Conservation (phyloP, 148 eudicot genomes). For the Gaultheria prostrata region DNA sequence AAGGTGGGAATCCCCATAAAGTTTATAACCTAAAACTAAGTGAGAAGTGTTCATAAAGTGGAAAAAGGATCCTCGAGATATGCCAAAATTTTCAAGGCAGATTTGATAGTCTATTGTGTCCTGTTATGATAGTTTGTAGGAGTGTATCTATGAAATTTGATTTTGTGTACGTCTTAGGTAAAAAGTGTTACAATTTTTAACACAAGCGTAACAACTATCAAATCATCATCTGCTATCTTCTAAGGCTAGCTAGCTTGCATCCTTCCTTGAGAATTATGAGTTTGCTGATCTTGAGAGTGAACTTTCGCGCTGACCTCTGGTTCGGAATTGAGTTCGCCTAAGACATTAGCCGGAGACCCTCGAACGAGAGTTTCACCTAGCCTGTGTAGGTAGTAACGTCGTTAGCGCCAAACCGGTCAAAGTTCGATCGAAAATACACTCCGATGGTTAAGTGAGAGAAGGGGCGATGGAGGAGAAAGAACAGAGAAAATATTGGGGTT, state of each 20-base stretch:
- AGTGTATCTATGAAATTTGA: neutral
- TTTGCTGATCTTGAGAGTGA: no score
- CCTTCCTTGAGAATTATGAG: no score
- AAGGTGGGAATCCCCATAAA: slow-evolving; percentile 10
- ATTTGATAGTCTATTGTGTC: neutral
- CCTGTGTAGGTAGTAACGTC: no score
- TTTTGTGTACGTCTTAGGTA: neutral
- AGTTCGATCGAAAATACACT: no score
- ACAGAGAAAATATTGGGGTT: no score
- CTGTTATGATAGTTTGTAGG: neutral
- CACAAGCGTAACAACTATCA: neutral
- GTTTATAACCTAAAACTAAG: neutral
- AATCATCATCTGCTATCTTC: neutral
- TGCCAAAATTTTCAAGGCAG: neutral
- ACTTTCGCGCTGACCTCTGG: no score
- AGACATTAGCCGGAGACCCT: no score
- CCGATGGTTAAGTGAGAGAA: no score
- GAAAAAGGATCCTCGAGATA: neutral
- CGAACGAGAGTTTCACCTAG: no score
- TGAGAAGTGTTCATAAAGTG: neutral
- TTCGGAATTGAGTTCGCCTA: no score
- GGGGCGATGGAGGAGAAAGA: no score
- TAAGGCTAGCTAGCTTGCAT: neutral
- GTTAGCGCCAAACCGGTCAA: no score
- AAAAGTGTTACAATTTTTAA: neutral